Evolutionary conservation across 1,139 yeast genomes (phyloP).

Genomic region (Kodamaea plutei): DNA sequence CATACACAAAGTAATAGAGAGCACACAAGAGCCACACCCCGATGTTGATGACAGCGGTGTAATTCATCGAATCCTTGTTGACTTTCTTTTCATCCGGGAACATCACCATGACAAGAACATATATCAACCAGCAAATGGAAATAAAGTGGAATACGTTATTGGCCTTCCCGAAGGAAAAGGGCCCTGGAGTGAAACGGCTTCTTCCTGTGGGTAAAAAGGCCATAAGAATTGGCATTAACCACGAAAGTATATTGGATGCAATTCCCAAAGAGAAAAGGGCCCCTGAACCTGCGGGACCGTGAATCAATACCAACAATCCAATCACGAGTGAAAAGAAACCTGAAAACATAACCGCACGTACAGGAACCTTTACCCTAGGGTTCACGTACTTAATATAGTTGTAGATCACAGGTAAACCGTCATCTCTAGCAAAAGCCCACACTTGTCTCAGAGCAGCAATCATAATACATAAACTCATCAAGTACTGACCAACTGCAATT

Average conservation of each 20-base stretch:
- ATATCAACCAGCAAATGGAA: slow-evolving; percentile 25
- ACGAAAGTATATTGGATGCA: slow-evolving; percentile 40
- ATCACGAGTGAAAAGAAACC: slow-evolving; percentile 24
- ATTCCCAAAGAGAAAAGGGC: slow-evolving; percentile 51
- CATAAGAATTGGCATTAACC: slow-evolving; percentile 41
- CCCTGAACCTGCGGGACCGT: slow-evolving; percentile 31
- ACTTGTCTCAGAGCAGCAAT: slow-evolving; percentile 50
- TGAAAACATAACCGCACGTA: slow-evolving; percentile 32
- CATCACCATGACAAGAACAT: slow-evolving; percentile 36
- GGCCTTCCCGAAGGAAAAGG: slow-evolving; percentile 27
- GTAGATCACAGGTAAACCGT: slow-evolving; percentile 42
- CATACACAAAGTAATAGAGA: slow-evolving; percentile 24
- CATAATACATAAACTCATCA: slow-evolving; percentile 60
- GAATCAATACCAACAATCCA: slow-evolving; percentile 31
- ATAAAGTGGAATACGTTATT: slow-evolving; percentile 21
- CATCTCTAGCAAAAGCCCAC: slow-evolving; percentile 52
- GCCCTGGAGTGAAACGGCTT: slow-evolving; percentile 27
- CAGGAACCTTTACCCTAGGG: slow-evolving; percentile 23
- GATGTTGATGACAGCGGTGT: slow-evolving; percentile 32
- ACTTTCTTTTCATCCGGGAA: slow-evolving; percentile 31
- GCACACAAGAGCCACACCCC: slow-evolving; percentile 32
- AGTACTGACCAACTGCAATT: slow-evolving; percentile 57
- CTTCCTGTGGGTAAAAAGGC: slow-evolving; percentile 40
- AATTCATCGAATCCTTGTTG: slow-evolving; percentile 31
- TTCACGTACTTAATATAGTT: slow-evolving; percentile 26